phyloP scores from a whole-genome alignment of 306 rosid genomes.

The Vigna mungo region DNA sequence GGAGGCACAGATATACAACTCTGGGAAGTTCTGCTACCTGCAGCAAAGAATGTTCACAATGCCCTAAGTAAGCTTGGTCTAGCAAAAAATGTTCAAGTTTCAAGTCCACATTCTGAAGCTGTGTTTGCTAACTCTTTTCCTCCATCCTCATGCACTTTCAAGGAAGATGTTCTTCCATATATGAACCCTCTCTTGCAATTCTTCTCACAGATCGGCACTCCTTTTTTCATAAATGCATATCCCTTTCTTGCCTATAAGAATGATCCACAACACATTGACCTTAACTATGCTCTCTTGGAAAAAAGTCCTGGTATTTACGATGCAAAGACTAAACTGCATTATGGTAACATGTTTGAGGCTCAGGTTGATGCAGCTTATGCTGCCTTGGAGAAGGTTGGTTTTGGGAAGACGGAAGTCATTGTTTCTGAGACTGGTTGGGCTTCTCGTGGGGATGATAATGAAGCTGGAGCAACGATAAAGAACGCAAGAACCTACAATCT shows the following conservation, averaged over 20 bases:
- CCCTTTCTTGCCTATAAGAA: constrained; percentile 91
- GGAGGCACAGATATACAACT: constrained; percentile 57
- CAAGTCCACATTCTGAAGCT: constrained; percentile 95
- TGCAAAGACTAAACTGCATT: constrained; percentile 77
- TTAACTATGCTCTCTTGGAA: constrained; percentile 78
- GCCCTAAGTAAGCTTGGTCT: constrained; percentile 63
- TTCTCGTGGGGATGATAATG: constrained; percentile 72
- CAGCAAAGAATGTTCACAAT: constrained; percentile 73
- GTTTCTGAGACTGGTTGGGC: constrained; percentile 98
- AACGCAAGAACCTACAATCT: constrained; percentile 74
- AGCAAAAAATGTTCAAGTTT: constrained; percentile 60
- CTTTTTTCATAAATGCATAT: constrained; percentile 90
- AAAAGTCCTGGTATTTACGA: constrained; percentile 68
- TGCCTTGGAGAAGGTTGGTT: constrained; percentile 84
- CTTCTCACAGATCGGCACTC: constrained; percentile 73
- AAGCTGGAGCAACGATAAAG: constrained; percentile 66
- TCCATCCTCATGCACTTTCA: constrained; percentile 80
- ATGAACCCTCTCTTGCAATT: constrained; percentile 85
- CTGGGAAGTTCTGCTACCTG: constrained; percentile 80
- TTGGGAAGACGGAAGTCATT: constrained; percentile 71
- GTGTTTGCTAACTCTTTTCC: constrained; percentile 85
- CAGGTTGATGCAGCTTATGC: constrained; percentile 83
- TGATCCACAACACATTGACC: constrained; percentile 80
- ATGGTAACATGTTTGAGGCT: constrained; percentile 90
- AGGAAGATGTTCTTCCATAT: constrained; percentile 63